A percentile compares a stretch with the other conserved stretches of the same genome.
Conservation (phyloP, 2,329 filamentous ascomycete species). For the Talaromyces sp. region DNA sequence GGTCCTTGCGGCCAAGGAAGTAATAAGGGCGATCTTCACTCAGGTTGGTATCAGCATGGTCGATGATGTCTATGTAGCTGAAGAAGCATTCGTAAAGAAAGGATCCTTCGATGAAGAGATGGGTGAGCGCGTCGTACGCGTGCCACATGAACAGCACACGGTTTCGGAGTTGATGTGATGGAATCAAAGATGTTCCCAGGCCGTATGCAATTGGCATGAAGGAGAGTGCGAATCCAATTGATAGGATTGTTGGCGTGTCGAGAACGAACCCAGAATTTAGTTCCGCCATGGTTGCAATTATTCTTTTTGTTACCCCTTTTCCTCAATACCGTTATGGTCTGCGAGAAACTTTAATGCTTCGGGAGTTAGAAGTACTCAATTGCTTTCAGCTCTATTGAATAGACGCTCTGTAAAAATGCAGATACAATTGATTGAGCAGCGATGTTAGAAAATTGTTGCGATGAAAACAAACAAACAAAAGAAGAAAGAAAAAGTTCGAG, state of each 20-base stretch:
- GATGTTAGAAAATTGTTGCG: neutral
- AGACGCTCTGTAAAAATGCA: no score
- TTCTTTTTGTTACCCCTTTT: neutral
- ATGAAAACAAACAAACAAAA: neutral
- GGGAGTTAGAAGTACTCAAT: neutral
- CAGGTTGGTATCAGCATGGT: conserved; percentile 32
- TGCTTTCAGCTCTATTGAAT: neutral
- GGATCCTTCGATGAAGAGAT: conserved; percentile 85
- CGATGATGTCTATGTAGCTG: conserved; percentile 50
- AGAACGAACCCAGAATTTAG: conserved; percentile 34
- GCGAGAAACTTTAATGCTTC: neutral
- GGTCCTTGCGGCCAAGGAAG: conserved; percentile 55
- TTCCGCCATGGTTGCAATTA: conserved; percentile 18
- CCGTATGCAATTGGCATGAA: conserved; percentile 56
- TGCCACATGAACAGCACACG: conserved; percentile 93
- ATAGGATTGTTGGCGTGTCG: conserved; percentile 52
- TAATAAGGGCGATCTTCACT: conserved; percentile 34
- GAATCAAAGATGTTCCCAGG: conserved; percentile 57
- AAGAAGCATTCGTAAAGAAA: conserved; percentile 96
- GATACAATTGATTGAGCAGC: no score
- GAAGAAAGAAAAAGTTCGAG: neutral
- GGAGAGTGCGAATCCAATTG: conserved; percentile 49
- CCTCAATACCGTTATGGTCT: neutral
- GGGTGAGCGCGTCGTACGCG: conserved; percentile 85
- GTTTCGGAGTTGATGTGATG: conserved; percentile 54